Evolutionary conservation across 176 grass and related monocot species (phyloP), one percentile per base, ranked within the genome.

Genomic region (Metroxylon sagu): DNA sequence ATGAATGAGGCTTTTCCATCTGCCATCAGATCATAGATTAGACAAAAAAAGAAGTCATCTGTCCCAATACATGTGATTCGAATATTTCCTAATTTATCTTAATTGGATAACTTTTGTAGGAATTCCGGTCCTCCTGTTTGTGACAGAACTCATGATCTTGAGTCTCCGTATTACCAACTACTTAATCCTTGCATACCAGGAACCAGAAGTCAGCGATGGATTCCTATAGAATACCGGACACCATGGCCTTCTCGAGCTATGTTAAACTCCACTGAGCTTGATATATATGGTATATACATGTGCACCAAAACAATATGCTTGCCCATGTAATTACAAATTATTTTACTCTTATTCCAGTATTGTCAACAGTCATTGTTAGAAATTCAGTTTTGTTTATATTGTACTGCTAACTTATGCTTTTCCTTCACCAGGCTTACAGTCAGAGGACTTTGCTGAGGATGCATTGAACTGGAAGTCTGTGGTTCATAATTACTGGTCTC

Each of bases 401-500:
- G 35, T 43, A 23, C 21, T 43, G 12, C 12, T 43, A 12, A 43
- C 35, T 43, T 14, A 12, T 43, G 35, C 31, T 70, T 66, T 63
- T 6, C 6, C 30, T 28, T 74, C 52, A 29, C 50, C 78, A 98
- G 93, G 85, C 51, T 66, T 98, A 60, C 58, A 70, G 48, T 58
- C 81, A 1, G 87, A 92, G 72, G 81, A 76, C 29, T 98, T 98
- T 54, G 66, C 70, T 15, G 87, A 80, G 75, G 85, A 98, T 76
- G 74, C 81, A 56, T 69, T 82, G 63, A 89, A 62, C 49, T 98
- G 88, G 93, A 81, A 85, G 48, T 80, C 79, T 2, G 80, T 89
- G 66, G 79, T 86, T 69, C 78, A 69, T 30, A 85, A 98, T 76
- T 98, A 92, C 59, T 98, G 93, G 93, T 92, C 93, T 61, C 83